A percentile compares a stretch with the other conserved stretches of the same genome.
phyloP scores from a whole-genome alignment of 2,329 filamentous ascomycete genomes.

The Penicillium verrucosum region DNA sequence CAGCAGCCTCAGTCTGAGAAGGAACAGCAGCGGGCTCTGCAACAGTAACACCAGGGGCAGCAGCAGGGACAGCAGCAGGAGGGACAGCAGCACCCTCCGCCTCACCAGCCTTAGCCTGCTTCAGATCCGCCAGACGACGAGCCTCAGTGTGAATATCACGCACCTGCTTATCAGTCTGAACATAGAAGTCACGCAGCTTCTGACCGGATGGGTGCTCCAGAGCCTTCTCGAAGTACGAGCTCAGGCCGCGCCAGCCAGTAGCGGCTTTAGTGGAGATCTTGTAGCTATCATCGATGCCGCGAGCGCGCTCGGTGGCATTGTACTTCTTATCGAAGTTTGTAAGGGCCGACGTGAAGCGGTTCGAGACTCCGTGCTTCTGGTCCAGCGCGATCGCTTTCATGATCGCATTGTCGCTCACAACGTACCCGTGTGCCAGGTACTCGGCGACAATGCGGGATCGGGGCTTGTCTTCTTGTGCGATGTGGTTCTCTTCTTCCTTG shows the following conservation, averaged over 20 bases:
- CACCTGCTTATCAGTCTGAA: constrained; percentile 79
- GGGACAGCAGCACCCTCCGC: constrained; percentile 19
- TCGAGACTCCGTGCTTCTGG: constrained; percentile 80
- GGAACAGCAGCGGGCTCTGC: constrained; percentile 17
- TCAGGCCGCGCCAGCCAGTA: constrained; percentile 64
- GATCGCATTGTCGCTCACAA: constrained; percentile 72
- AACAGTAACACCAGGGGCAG: constrained; percentile 4
- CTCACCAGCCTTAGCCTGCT: constrained; percentile 55
- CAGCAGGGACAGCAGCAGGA: constrained; percentile 7
- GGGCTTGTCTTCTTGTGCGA: constrained; percentile 96
- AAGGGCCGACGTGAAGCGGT: constrained; percentile 73
- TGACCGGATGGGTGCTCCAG: constrained; percentile 81
- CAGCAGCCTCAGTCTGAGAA: constrained; percentile 21
- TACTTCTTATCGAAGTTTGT: constrained; percentile 77
- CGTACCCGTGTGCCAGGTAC: constrained; percentile 93
- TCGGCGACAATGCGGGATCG: constrained; percentile 90
- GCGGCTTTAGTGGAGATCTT: constrained; percentile 72
- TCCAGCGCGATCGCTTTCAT: constrained; percentile 84
- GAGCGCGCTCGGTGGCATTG: constrained; percentile 82
- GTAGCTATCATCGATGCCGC: constrained; percentile 79
- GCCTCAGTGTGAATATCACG: constrained; percentile 93
- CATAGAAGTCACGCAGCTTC: constrained; percentile 85
- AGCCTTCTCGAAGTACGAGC: constrained; percentile 94
- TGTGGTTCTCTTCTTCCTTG: constrained; percentile 61
- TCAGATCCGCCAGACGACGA: constrained; percentile 79